Base-by-base conservation (phyloP, 768 basidiomycete genomes). In the Boletus insuetus region DNA sequence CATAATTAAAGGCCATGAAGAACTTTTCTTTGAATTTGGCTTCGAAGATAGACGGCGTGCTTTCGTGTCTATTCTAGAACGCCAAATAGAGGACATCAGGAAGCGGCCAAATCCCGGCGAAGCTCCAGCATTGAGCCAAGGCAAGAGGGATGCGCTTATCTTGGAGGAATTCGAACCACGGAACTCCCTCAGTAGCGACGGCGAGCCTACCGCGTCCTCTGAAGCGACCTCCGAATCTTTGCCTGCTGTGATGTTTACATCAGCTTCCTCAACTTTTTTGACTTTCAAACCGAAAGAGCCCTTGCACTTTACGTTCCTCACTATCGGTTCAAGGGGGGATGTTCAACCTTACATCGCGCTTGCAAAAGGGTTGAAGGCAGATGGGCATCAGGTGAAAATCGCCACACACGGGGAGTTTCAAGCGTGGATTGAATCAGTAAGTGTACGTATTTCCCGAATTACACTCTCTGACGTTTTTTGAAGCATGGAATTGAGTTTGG, bases 271-370 rank as follows among this genome's bases (percentile, higher is more conserved):
- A 4, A 96, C 96, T 3, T 98, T 98, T 76, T 74, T 99, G 60
- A 96, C 94, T 7, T 99, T 99, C 77, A 95, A 94, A 71, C 97
- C 96, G 3, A 80, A 82, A 63, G 82, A 89, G 61, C 77, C 90
- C 3, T 73, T 99, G 56, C 87, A 85, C 62, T 91, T 99, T 65
- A 98, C 97, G 0, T 94, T 96, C 74, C 73, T 98, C 58, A 98
- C 96, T 1, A 97, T 99, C 61, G 96, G 96, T 7, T 94, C 93
- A 20, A 82, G 96, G 48, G 96, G 96, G 49, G 96, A 99, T 69
- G 97, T 98, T 10, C 96, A 99, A 71, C 96, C 96, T 12, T 99
- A 98, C 68, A 98, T 99, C 63, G 87, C 97, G 2, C 79, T 99
- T 10, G 91, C 91, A 22, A 97, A 95, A 70, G 95, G 94, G 0